Evolutionary conservation across 352 stramenopile species (phyloP), one percentile per base, ranked within the genome.

Genomic region (Halophytophthora polymorphica): DNA sequence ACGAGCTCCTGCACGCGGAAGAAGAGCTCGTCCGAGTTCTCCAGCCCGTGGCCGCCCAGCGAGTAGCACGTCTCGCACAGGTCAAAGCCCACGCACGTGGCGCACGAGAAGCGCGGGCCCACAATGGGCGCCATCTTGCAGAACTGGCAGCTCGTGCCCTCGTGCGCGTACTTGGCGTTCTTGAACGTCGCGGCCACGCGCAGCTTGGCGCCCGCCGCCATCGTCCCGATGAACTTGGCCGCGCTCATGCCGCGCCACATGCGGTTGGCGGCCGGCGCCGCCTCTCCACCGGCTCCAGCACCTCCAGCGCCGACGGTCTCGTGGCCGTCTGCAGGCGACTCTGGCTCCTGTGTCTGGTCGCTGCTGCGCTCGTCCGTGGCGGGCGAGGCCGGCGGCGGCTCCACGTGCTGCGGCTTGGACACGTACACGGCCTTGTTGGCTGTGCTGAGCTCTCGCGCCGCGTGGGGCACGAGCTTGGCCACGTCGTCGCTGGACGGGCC

Each of bases 21-120:
- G 50, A 93, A 93, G 36, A 93, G 61, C 55, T 93, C 83, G 64
- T 93, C 83, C 39, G 79, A 88, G 65, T 93, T 90, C 58, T 93
- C 83, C 40, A 90, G 61, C 1, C 83, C 83, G 57, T 93, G 83
- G 23, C 80, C 79, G 25, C 83, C 83, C n/a, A 91, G 65, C 34
- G 77, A 73, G 64, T 93, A 93, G 39, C 83, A 93, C 43, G 76
- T 86, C 53, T 88, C 78, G 47, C 83, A 93, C 47, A 93, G 56
- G 51, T 91, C 80, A 33, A 88, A 89, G 50, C 77, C 78, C n/a
- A 90, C 83, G 43, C 83, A 93, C 22, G 77, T 91, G 13, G 64
- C 52, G 40, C 83, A 93, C 38, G 78, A 79, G 56, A 82, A 93
- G 4, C 78, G 80, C 25, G 69, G 56, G n/a, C 83, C 83, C 11